Evolutionary conservation across 352 stramenopile genomes (phyloP).

Genomic region (Globisporangium irregulare): DNA sequence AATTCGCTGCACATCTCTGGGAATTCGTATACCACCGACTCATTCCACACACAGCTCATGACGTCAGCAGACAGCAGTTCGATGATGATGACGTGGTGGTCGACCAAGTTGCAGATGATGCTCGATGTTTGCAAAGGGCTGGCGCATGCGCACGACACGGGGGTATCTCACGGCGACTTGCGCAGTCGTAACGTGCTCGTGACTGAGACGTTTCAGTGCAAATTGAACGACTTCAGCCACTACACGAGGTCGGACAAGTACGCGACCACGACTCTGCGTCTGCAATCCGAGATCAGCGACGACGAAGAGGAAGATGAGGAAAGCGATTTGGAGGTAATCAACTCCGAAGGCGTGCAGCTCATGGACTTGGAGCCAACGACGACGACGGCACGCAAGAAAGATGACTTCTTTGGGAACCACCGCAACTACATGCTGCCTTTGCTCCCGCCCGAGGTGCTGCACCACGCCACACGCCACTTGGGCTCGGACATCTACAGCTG

Average conservation of each 20-base stretch:
- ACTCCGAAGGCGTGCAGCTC: constrained; percentile 34
- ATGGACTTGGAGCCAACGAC: constrained; percentile 22
- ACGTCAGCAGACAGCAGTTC: constrained; percentile 19
- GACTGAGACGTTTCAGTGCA: constrained; percentile 48
- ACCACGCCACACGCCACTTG: constrained; percentile 31
- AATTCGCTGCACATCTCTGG: constrained; percentile 1
- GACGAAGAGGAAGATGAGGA: constrained; percentile 17
- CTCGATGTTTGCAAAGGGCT: constrained; percentile 54
- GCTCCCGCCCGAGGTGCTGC: constrained; percentile 43
- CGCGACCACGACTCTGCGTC: constrained; percentile 13
- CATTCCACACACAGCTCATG: constrained; percentile 14
- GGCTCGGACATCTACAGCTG: constrained; percentile 56
- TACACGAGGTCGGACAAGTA: constrained; percentile 32
- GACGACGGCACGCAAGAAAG: constrained; percentile 1
- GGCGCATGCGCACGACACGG: constrained; percentile 47
- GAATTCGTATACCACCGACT: constrained; percentile 3
- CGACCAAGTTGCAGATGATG: constrained; percentile 54
- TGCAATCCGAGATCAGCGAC: constrained; percentile 20
- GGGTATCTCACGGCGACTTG: constrained; percentile 57
- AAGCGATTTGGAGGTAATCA: constrained; percentile 21
- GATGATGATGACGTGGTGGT: constrained; percentile 27
- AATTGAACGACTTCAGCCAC: constrained; percentile 55
- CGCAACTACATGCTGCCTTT: constrained; percentile 33
- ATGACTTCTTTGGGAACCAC: constrained; percentile 8
- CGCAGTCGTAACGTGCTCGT: constrained; percentile 71